A percentile compares a stretch with the other conserved stretches of the same genome.
These are phyloP conservation scores for Bipolaris zeicola DNA, from an alignment of 2,329 filamentous ascomycete species.

Conservation along the genomic window DNA sequence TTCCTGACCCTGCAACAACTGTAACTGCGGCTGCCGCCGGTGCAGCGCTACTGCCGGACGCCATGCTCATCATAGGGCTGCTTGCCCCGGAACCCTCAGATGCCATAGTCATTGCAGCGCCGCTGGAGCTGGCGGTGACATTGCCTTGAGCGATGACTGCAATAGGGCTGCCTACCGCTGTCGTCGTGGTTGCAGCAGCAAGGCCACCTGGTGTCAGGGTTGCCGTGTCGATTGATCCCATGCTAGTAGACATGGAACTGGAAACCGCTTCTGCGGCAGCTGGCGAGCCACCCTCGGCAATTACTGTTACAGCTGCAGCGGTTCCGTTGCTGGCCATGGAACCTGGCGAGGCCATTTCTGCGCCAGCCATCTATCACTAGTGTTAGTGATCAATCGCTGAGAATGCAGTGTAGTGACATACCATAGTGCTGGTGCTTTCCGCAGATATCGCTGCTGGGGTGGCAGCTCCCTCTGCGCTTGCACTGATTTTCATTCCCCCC, in stretches of 20 bases:
- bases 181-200: slow-evolving; percentile 27
- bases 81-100: background rate
- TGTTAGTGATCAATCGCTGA: background rate
- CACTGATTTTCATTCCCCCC: background rate
- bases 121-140: background rate
- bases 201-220: slow-evolving; percentile 29
- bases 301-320: slow-evolving; percentile 18
- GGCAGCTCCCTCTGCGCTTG: background rate
- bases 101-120: background rate
- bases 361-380: background rate
- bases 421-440: slow-evolving; percentile 18
- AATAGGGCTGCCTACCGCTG: slow-evolving; percentile 20
- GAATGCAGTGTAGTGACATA: slow-evolving; percentile 10
- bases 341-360: background rate
- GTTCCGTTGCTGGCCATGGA: background rate
- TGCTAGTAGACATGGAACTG: slow-evolving; percentile 13
- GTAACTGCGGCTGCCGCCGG: slow-evolving; percentile 17
- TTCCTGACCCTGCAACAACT: slow-evolving; percentile 25
- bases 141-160: slow-evolving; percentile 24
- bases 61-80: background rate
- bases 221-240: slow-evolving; percentile 26
- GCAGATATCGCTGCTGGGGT: slow-evolving; percentile 3
- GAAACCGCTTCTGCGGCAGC: slow-evolving; percentile 16
- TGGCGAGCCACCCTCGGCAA: slow-evolving; percentile 21
- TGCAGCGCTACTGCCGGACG: slow-evolving; percentile 3